These are phyloP conservation scores for Cladophialophora exuberans DNA, from an alignment of 2,329 filamentous ascomycete species.

Conservation along the genomic window DNA sequence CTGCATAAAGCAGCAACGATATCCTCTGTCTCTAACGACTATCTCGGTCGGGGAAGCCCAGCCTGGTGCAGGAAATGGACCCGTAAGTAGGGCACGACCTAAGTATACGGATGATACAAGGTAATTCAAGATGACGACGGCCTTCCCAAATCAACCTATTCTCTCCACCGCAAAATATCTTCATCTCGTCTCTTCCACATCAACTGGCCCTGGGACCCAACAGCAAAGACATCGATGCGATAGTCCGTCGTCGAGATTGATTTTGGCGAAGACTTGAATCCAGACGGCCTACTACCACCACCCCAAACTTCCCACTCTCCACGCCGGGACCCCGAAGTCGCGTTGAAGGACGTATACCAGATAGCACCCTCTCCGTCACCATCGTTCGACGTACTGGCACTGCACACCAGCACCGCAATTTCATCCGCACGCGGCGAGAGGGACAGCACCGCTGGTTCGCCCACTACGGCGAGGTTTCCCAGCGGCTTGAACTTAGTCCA, in stretches of 20 bases:
- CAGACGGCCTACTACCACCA: too few relatives aligned
- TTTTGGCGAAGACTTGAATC: not conserved
- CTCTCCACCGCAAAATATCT: not conserved
- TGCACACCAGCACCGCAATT: not conserved
- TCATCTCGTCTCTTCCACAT: not conserved
- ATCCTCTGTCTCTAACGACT: too few relatives aligned
- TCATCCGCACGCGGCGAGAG: too few relatives aligned
- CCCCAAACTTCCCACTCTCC: not conserved
- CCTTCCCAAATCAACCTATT: not conserved
- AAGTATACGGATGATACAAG: too few relatives aligned
- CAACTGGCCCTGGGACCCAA: not conserved
- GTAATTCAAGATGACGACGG: not conserved
- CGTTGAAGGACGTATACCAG: not conserved
- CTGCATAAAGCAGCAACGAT: too few relatives aligned
- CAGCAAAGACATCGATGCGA: not conserved
- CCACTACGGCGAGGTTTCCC: not conserved
- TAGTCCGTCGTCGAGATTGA: not conserved
- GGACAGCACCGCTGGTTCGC: not conserved
- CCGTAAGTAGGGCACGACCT: too few relatives aligned
- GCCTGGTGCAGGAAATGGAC: too few relatives aligned
- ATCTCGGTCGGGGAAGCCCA: too few relatives aligned
- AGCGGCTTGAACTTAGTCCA: not conserved
- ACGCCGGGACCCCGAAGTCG: not conserved
- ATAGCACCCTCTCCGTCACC: not conserved
- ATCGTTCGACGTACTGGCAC: too few relatives aligned